Base-by-base conservation (phyloP, 192 early-diverging fungal genomes). In the Phycomyces nitens region DNA sequence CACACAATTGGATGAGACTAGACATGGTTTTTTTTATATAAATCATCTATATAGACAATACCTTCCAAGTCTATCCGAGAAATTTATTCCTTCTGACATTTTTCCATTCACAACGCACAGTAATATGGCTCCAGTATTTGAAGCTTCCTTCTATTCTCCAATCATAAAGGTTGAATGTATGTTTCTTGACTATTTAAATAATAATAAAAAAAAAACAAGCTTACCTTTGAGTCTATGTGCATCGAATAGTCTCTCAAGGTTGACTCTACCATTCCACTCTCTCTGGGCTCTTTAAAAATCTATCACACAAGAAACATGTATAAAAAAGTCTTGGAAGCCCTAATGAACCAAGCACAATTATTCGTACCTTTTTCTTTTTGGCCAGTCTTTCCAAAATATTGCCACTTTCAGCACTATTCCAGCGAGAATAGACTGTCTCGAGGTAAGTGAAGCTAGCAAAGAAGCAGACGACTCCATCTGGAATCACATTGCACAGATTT, bases 61-160 rank as follows among this genome's bases (percentile, higher is more conserved):
- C 69, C 74, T 76, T 12, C 92, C 94, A 62, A 98, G 55, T 9
- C 86, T 78, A 66, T 98, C 93, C 12, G 89, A 87, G 59, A 98
- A 96, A 53, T 92, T 92, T 69, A 95, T 98, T 0, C 94, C 94
- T 71, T 98, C 94, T 55, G 90, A 92, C 83, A 97, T 82, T 58
- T 91, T 92, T 23, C 94, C 94, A 22, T 89, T 89, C 0, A 98
- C 91, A 7, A 98, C 94, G 42, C 89, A 90, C 50, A 98, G 80
- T 51, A 98, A 72, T 4, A 98, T 73, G 0, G 92, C 91, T 0
- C 94, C 91, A 0, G 70, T 69, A 5, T 53, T 29, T 29, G 26
- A 39, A 11, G 44, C 44, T 47, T 18, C 44, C 12, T 47, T 18
- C 44, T 47, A 38, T 12, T 41, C 40, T 7, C 29, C 29, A 34